Evolutionary conservation across 2,329 filamentous ascomycete species (phyloP).

Genomic region (Cytospora schulzeri): DNA sequence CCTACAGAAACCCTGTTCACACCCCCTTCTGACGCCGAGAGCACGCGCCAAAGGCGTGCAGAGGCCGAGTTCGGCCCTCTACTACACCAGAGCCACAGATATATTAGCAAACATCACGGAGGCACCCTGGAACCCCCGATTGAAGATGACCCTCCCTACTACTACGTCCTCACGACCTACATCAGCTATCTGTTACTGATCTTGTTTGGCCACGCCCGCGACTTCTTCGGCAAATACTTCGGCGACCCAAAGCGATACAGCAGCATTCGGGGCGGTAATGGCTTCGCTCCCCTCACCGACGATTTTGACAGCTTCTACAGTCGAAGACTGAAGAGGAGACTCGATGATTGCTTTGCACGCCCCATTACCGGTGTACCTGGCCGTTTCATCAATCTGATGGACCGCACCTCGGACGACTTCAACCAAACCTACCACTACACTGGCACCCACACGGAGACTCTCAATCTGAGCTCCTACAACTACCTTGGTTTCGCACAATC

Average conservation of each 20-base stretch:
- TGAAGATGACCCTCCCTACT: constrained; percentile 95
- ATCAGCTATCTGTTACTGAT: constrained; percentile 97
- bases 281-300: constrained; percentile 93
- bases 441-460: constrained; percentile 87
- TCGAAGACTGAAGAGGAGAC: constrained; percentile 84
- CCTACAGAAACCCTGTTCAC: constrained; percentile 81
- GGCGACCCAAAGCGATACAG: constrained; percentile 79
- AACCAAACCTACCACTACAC: constrained; percentile 89
- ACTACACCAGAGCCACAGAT: constrained; percentile 77
- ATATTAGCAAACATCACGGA: constrained; percentile 85
- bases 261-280: constrained; percentile 79
- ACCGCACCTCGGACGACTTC: constrained; percentile 87
- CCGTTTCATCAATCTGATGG: constrained; percentile 88
- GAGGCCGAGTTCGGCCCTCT: constrained; percentile 93
- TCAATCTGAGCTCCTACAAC: constrained; percentile 99
- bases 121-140: constrained; percentile 78
- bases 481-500: constrained; percentile 98
- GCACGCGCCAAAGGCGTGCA: constrained; percentile 71
- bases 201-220: constrained; percentile 89
- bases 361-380: constrained; percentile 93
- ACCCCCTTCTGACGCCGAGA: constrained; percentile 82
- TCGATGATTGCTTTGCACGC: constrained; percentile 95
- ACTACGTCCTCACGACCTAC: constrained; percentile 95
- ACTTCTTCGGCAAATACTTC: constrained; percentile 98
- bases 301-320: constrained; percentile 99